Evolutionary conservation across 495 filamentous ascomycete species (phyloP), one percentile per base, ranked within the genome.

Genomic region (Talaromyces adpressus): DNA sequence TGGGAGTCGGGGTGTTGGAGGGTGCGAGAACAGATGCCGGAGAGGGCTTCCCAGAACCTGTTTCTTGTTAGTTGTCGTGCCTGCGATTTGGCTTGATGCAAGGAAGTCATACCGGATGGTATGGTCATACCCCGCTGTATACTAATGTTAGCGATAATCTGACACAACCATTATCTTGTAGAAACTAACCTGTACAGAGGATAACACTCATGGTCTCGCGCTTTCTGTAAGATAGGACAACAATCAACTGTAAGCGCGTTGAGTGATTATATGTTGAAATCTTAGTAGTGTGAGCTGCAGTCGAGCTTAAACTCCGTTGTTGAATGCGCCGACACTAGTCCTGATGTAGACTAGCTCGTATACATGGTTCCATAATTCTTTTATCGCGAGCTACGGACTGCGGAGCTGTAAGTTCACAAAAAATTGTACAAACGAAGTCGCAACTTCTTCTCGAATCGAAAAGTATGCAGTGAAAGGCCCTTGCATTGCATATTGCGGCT

Each of bases 1-100:
- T 98, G 95, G 0, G 93, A 97, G 72, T 98, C 94, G 3, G 94
- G 90, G 70, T 98, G 93, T 69, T 97, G 95, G 65, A 98, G 97
- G 14, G 92, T 97, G 56, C 94, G 91, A 4, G 92, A 97, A 77
- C 94, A 98, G 63, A 98, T 98, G 27, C 94, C 94, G 5, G 92
- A 96, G 56, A 98, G 85, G 4, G 94, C 94, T 73, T 98, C 94
- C 94, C 94, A 98, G 81, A 98, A 98, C 61, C 92, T 96, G 67
- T 7, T 0, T 49, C 22, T 16, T 8, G 25, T 61, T 47, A 59
- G 57, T 11, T 23, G 9, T 16, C 59, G 22, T 32, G 16, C 8
- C 16, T 36, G 4, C 41, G 14, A 32, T 53, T 49, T 20, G 7
- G 5, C 8, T 22, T 29, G 16, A 22, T 7, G 25, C 11, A 27